A percentile compares a stretch with the other conserved stretches of the same genome.
Evolutionary conservation across 257 asterid genomes (phyloP).

Genomic region (Scutellaria galericulata): DNA sequence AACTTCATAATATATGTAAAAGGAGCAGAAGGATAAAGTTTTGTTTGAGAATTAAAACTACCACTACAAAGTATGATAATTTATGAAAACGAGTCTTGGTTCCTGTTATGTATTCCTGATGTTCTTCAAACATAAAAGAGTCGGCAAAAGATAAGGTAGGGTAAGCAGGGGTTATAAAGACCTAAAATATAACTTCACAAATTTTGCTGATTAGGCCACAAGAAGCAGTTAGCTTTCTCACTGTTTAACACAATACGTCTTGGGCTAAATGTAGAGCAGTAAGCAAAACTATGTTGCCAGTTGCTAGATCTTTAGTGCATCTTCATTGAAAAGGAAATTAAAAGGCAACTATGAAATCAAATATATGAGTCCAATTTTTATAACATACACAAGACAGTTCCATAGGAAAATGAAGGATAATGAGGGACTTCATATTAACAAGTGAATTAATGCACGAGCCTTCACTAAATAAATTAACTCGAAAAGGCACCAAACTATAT

Average conservation of each 20-base stretch:
- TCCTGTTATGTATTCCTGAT: neutral
- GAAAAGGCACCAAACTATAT: neutral
- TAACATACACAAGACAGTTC: constrained; percentile 4
- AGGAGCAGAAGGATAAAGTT: neutral
- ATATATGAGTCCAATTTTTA: neutral
- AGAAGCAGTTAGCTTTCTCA: constrained; percentile 2
- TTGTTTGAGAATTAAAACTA: constrained; percentile 8
- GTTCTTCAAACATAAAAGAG: neutral
- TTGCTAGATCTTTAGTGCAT: neutral
- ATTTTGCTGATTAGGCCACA: neutral
- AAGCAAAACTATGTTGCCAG: neutral
- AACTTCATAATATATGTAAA: neutral
- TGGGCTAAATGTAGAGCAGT: no score
- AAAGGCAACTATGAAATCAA: constrained; percentile 1
- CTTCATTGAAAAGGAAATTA: neutral
- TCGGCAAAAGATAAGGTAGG: neutral
- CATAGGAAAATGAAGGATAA: neutral
- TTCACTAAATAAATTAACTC: neutral
- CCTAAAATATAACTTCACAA: neutral
- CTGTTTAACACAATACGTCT: no score
- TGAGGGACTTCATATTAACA: constrained; percentile 1
- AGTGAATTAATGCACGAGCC: neutral
- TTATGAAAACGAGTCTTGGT: constrained; percentile 8
- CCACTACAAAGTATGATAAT: neutral
- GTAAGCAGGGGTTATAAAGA: neutral